Evolutionary conservation across 208 protist genomes (phyloP), one percentile per base, ranked within the genome.

Genomic region (Leptomonas seymouri): DNA sequence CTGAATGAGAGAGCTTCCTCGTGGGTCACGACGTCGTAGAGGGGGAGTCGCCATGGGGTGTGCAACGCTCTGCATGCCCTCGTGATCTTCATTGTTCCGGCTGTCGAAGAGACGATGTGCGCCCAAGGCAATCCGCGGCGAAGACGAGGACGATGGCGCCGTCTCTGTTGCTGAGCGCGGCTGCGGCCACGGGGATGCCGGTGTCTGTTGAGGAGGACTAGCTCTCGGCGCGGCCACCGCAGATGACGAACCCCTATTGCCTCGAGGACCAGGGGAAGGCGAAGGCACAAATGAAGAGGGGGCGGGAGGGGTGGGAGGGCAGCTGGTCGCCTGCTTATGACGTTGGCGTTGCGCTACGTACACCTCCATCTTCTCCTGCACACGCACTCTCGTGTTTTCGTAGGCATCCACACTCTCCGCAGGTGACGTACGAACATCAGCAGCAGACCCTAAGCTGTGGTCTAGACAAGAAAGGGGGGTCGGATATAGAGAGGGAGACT

Each of bases 121-220:
- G 21, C 50, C 51, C 20, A 74, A 59, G 31, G 61, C 48, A 7
- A 67, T 11, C 12, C 21, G 49, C 11, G 34, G 36, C n/a, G 58
- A 8, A 3, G 57, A 30, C 1, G 30, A 23, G 14, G 39, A 41
- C 12, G 25, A 51, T 25, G 7, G 51, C 36, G 9, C 3, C 18
- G 36, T 42, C 60, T 31, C 1, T 46, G 51, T 51, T 27, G 20
- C 57, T 3, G 58, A 64, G 60, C 60, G 60, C 31, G 60, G 60
- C 60, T 66, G 60, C 31, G 60, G 60, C 60, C 60, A 66, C 31
- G 60, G 60, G 18, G 60, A 66, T 3, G 60, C 31, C 20, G 60
- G 21, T 28, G 60, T 45, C 9, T 41, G 44, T 7, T 25, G 58
- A 15, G n/a, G n/a, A n/a, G n/a, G n/a, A n/a, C n/a, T n/a, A n/a